These are phyloP conservation scores for Claviceps africana DNA, from an alignment of 2,329 filamentous ascomycete species.

Conservation along the genomic window DNA sequence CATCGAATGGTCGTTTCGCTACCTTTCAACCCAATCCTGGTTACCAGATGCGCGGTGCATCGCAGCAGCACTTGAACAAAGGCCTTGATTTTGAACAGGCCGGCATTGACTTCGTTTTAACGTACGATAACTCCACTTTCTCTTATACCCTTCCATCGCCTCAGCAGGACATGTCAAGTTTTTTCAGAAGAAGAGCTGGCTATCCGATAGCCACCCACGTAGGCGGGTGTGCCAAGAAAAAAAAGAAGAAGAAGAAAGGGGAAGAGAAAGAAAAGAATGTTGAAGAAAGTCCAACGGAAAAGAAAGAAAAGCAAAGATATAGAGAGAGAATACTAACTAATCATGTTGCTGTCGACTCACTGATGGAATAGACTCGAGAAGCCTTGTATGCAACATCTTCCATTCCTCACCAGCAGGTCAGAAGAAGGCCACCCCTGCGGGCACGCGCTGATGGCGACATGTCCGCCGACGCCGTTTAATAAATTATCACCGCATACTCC, in stretches of 20 bases:
- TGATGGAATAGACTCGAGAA: slow-evolving; percentile 61
- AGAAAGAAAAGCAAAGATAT: no score
- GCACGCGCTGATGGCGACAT: slow-evolving; percentile 87
- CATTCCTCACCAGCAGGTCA: slow-evolving; percentile 54
- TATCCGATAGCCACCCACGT: slow-evolving; percentile 6
- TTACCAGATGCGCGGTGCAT: slow-evolving; percentile 17
- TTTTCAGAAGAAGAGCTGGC: slow-evolving; percentile 2
- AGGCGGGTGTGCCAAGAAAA: slow-evolving; percentile 7
- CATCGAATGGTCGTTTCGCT: slow-evolving; percentile 19
- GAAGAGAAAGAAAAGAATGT: neutral
- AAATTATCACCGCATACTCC: slow-evolving; percentile 36
- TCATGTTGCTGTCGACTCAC: slow-evolving; percentile 24
- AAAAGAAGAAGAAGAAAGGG: neutral
- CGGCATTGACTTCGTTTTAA: slow-evolving; percentile 81
- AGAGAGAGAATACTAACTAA: slow-evolving; percentile 22
- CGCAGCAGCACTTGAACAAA: slow-evolving; percentile 18
- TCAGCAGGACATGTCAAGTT: slow-evolving; percentile 19
- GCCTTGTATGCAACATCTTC: slow-evolving; percentile 84
- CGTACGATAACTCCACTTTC: slow-evolving; percentile 52
- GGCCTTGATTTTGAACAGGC: slow-evolving; percentile 63
- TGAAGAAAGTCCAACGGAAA: no score
- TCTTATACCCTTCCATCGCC: slow-evolving; percentile 53
- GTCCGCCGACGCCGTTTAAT: slow-evolving; percentile 54
- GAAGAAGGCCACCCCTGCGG: slow-evolving; percentile 58
- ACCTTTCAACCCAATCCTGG: slow-evolving; percentile 16